phyloP scores from a whole-genome alignment of 768 basidiomycete species.

The Trametes cingulata region DNA sequence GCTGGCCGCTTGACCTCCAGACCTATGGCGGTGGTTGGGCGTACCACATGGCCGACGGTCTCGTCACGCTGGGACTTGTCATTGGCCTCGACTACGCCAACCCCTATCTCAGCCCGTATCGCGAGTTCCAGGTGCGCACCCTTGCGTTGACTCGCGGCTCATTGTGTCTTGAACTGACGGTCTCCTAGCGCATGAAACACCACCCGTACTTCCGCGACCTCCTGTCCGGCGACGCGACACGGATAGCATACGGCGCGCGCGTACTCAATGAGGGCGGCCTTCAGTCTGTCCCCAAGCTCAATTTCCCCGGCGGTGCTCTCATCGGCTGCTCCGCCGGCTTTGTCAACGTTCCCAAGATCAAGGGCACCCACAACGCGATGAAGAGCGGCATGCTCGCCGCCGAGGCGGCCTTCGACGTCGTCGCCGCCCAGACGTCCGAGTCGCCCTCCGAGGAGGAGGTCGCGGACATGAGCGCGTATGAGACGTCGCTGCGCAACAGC shows the following conservation, averaged over 20 bases:
- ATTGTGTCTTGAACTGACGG: conserved; percentile 21
- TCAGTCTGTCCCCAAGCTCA: conserved; percentile 81
- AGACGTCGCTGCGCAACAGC: conserved; percentile 64
- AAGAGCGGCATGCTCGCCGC: conserved; percentile 98
- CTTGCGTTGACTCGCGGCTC: not conserved
- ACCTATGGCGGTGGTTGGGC: conserved; percentile 93
- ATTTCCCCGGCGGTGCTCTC: conserved; percentile 93
- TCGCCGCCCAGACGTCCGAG: conserved; percentile 39
- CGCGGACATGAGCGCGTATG: conserved; percentile 74
- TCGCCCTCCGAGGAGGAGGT: conserved; percentile 25
- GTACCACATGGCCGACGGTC: conserved; percentile 93
- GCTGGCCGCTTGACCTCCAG: conserved; percentile 83
- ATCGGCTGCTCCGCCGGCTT: conserved; percentile 96
- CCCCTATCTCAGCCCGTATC: conserved; percentile 89
- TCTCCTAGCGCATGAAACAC: conserved; percentile 82
- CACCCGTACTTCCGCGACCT: conserved; percentile 90
- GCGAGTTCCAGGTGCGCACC: conserved; percentile 80
- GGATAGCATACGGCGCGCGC: conserved; percentile 90
- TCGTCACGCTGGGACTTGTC: conserved; percentile 89
- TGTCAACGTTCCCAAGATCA: conserved; percentile 96
- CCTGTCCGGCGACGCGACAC: conserved; percentile 66
- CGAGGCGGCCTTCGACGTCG: conserved; percentile 74
- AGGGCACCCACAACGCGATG: conserved; percentile 99
- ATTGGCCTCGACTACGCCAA: conserved; percentile 94
- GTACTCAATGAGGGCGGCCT: conserved; percentile 91